Percentiles rank a stretch among this genome's conserved stretches.
phyloP scores from a whole-genome alignment of 257 asterid species.

The Nicotiana tomentosiformis region DNA sequence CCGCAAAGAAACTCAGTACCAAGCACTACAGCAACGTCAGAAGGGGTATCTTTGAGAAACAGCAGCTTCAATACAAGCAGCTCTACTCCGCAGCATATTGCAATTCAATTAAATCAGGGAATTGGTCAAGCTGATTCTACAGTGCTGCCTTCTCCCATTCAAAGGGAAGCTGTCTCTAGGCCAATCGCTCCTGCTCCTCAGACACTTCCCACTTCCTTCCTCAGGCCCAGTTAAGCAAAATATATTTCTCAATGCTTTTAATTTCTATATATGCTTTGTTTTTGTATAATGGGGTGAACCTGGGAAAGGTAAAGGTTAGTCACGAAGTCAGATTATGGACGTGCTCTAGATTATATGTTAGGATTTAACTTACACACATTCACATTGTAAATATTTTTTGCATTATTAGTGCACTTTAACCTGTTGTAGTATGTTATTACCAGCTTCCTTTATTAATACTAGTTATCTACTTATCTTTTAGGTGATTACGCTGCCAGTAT shows the following conservation, averaged over 20 bases:
- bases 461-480: neutral
- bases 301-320: neutral
- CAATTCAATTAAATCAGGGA: conserved; percentile 7
- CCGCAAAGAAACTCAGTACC: conserved; percentile 18
- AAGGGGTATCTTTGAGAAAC: neutral
- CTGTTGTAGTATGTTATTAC: neutral
- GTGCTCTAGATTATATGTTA: too few species aligned
- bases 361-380: neutral
- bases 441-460: too few species aligned
- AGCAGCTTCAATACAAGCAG: neutral
- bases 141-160: neutral
- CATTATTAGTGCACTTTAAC: neutral
- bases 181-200: neutral
- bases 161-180: neutral
- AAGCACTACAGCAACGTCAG: conserved; percentile 5
- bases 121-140: neutral
- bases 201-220: conserved; percentile 5
- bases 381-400: neutral
- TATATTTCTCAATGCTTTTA: neutral
- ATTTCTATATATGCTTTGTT: neutral
- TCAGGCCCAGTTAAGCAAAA: neutral
- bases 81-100: neutral
- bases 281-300: neutral
- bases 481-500: neutral
- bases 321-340: neutral